Conservation (phyloP, 208 protist species). For the Angomonas deanei region DNA sequence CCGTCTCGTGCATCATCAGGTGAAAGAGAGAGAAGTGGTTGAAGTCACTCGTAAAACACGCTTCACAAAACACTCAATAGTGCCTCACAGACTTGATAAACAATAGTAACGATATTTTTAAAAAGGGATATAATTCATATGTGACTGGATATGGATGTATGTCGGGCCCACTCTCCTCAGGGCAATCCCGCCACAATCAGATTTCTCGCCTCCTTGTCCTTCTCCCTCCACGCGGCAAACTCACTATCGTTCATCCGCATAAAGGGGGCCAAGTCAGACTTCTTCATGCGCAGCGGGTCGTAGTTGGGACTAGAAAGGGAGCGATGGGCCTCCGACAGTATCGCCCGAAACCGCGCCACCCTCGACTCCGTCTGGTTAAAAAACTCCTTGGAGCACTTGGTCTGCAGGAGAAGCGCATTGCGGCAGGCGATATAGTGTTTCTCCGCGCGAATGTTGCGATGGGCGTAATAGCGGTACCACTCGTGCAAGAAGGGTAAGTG, state of each 20-base stretch:
- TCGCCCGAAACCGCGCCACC: slow-evolving; percentile 42
- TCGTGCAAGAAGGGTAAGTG: slow-evolving; percentile 75
- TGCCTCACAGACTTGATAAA: background rate
- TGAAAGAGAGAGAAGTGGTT: too few relatives aligned
- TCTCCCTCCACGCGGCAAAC: slow-evolving; percentile 65
- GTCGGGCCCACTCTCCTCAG: too few relatives aligned
- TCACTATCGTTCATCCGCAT: slow-evolving; percentile 65
- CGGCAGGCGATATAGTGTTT: slow-evolving; percentile 55
- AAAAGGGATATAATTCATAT: background rate
- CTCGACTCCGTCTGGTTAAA: slow-evolving; percentile 60
- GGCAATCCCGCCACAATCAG: slow-evolving; percentile 45
- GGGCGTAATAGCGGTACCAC: slow-evolving; percentile 57
- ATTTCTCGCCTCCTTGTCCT: slow-evolving; percentile 44
- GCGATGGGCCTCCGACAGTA: slow-evolving; percentile 74
- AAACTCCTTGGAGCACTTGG: slow-evolving; percentile 20
- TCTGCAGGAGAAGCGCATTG: slow-evolving; percentile 28
- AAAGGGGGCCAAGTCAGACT: slow-evolving; percentile 54
- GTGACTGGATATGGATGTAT: too few relatives aligned
- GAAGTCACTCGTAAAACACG: too few relatives aligned
- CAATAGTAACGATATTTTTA: background rate
- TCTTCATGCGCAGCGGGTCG: slow-evolving; percentile 78
- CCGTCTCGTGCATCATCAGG: too few relatives aligned
- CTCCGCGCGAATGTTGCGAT: slow-evolving; percentile 71
- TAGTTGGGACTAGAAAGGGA: slow-evolving; percentile 76
- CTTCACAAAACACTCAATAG: too few relatives aligned